phyloP scores from a whole-genome alignment of 805 yeast species.

The Babjeviella inositovora region DNA sequence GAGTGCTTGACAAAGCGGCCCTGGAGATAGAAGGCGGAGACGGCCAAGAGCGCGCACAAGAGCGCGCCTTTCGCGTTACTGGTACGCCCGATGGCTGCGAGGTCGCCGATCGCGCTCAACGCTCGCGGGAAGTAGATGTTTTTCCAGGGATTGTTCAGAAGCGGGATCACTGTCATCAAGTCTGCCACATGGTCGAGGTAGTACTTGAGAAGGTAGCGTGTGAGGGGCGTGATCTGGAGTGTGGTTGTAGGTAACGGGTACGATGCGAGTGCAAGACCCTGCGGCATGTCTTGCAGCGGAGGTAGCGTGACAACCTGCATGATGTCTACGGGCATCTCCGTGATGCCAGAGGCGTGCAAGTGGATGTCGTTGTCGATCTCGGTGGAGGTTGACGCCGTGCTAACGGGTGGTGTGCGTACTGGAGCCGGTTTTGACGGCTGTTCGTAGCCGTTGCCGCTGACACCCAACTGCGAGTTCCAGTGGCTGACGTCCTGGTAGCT shows the following conservation, averaged over 20 bases:
- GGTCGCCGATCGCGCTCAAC: constrained; percentile 66
- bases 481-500: constrained; percentile 1
- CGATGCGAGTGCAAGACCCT: constrained; percentile 16
- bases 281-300: constrained; percentile 12
- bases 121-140: constrained; percentile 79
- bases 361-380: constrained; percentile 19
- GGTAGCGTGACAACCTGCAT: constrained; percentile 23
- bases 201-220: constrained; percentile 56
- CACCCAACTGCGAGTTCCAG: constrained; percentile 1
- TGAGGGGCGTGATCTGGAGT: constrained; percentile 47
- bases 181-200: constrained; percentile 69
- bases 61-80: constrained; percentile 65
- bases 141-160: constrained; percentile 77
- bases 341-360: constrained; percentile 19
- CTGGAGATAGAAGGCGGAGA: constrained; percentile 67
- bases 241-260: constrained; percentile 42
- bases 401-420: constrained; percentile 1
- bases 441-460: constrained; percentile 10
- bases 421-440: constrained; percentile 20
- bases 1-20: constrained; percentile 56
- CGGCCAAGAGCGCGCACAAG: constrained; percentile 66
- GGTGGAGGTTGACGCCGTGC: constrained; percentile 5
- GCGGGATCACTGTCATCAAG: constrained; percentile 53
- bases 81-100: constrained; percentile 58
- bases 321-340: constrained; percentile 27